A percentile compares a stretch with the other conserved stretches of the same genome.
Conservation (phyloP, 768 basidiomycete species). For the Hypholoma fasciculare region DNA sequence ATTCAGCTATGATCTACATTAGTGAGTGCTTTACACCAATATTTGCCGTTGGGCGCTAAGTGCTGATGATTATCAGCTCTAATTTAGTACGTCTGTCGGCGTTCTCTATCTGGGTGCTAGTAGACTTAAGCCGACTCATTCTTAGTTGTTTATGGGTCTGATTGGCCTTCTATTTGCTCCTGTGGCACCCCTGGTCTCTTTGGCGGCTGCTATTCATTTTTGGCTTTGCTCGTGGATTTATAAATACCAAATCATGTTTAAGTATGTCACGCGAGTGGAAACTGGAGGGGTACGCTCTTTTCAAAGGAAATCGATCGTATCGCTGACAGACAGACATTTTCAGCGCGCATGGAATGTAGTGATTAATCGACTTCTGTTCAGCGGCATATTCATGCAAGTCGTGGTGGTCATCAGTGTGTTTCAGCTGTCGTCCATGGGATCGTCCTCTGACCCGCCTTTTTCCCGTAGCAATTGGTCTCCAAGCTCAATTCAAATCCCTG, state of each 20-base stretch:
- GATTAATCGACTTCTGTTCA: slow-evolving; percentile 70
- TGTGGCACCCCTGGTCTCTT: slow-evolving; percentile 75
- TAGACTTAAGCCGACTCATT: background rate
- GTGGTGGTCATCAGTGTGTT: slow-evolving; percentile 72
- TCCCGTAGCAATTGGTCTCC: slow-evolving; percentile 65
- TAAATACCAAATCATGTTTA: slow-evolving; percentile 89
- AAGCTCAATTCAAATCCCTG: slow-evolving; percentile 56
- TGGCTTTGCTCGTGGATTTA: slow-evolving; percentile 74
- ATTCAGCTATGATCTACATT: slow-evolving; percentile 75
- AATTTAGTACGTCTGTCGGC: slow-evolving; percentile 24
- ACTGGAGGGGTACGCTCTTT: slow-evolving; percentile 67
- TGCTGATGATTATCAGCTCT: slow-evolving; percentile 14
- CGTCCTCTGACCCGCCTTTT: background rate
- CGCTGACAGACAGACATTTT: background rate
- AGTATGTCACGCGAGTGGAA: slow-evolving; percentile 74
- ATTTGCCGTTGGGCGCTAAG: background rate
- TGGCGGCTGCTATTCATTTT: slow-evolving; percentile 71
- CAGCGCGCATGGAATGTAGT: slow-evolving; percentile 81
- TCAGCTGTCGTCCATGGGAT: background rate
- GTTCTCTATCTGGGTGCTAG: background rate
- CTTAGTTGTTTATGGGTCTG: slow-evolving; percentile 68
- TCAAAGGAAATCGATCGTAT: slow-evolving; percentile 1
- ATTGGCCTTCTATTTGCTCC: slow-evolving; percentile 85
- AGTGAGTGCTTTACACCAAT: slow-evolving; percentile 38
- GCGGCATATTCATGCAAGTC: slow-evolving; percentile 73